Base-by-base conservation (phyloP, 148 eudicot species). In the Rhododendron ferrugineum region DNA sequence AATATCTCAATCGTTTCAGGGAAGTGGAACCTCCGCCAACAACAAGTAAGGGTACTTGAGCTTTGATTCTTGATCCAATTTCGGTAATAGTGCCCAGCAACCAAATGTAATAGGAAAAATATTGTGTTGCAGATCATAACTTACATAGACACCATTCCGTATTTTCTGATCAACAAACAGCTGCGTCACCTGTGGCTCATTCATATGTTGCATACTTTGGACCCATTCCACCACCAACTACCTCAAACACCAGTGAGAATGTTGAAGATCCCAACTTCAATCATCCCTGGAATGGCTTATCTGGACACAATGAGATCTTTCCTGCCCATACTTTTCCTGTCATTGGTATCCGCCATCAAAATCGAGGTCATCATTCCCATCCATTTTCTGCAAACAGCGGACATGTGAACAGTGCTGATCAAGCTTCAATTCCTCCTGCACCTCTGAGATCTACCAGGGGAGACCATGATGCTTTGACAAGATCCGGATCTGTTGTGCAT, bases 391-490 rank as follows among this genome's bases (percentile, higher is more conserved):
- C 84, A 34, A 86, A 86, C 83, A 84, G 86, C 28, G n/a, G 47
- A 6, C 85, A 26, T 82, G 34, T 78, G 62, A 86, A 79, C 72
- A 49, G 84, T 37, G 68, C 66, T 28, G 87, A 88, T 81, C 88
- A 74, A 40, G 84, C 79, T 81, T 56, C 82, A 47, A 68, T 72
- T 47, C 84, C 87, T 72, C 89, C 84, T 46, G 52, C 86, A 77
- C 78, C 85, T 64, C 88, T 56, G 81, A 83, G 86, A 86, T 81
- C 90, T 11, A 11, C 86, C 77, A 76, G 90, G 88, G 79, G 34
- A 62, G 86, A 86, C 42, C 50, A 52, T 47, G 88, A 84, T 54
- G 81, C 81, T 84, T 30, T 83, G 42, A 20, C 90, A 86, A 88
- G 90, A 86, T 79, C 86, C 75, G 82, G 88, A 49, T 46, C 88